Evolutionary conservation across 306 rosid species (phyloP).

Genomic region (Urtica urens): DNA sequence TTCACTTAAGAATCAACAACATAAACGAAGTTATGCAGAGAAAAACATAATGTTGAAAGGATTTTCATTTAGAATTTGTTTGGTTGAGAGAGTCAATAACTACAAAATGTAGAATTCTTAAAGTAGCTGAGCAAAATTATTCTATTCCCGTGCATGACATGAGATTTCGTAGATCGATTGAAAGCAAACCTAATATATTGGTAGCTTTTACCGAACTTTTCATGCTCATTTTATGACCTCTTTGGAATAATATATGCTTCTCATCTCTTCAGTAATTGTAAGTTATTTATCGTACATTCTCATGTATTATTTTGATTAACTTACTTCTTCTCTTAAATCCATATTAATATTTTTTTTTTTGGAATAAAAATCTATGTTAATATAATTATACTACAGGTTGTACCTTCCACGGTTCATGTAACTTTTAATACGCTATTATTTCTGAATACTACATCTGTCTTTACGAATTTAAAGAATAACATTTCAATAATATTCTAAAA

Average conservation of each 20-base stretch:
- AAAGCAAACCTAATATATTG: not conserved
- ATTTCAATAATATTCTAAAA: too few species aligned
- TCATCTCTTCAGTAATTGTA: not conserved
- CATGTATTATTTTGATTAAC: not conserved
- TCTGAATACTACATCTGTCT: too few species aligned
- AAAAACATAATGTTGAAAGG: too few species aligned
- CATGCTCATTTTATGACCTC: not conserved
- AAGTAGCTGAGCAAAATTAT: conserved; percentile 10
- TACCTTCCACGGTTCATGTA: too few species aligned
- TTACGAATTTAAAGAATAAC: too few species aligned
- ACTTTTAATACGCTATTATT: too few species aligned
- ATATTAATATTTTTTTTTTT: too few species aligned
- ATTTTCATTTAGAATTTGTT: not conserved
- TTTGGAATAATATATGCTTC: not conserved
- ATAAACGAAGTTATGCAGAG: not conserved
- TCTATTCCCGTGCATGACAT: conserved; percentile 1
- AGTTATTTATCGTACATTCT: not conserved
- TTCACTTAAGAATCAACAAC: not conserved
- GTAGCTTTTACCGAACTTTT: conserved; percentile 2
- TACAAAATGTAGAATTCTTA: not conserved
- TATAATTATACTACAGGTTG: too few species aligned
- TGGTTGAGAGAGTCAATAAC: conserved; percentile 6
- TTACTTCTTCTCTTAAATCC: too few species aligned
- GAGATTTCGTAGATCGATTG: not conserved
- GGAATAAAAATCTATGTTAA: too few species aligned